Percentiles rank a stretch among this genome's conserved stretches.
phyloP scores from a whole-genome alignment of 345 rosid genomes.

The Firmiana major region DNA sequence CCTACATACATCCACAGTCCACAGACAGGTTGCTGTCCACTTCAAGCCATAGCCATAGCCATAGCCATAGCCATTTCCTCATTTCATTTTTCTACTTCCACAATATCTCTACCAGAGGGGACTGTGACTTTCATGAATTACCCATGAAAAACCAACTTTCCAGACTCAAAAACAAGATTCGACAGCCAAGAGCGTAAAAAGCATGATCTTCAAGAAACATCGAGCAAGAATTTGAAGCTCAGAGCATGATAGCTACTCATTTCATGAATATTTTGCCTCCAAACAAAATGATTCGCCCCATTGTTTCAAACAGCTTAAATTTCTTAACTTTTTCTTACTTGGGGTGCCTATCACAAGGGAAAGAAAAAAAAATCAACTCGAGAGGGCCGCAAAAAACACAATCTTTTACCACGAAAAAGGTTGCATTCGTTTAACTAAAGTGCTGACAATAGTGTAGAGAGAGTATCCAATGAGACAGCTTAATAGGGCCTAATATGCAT shows the following conservation, averaged over 20 bases:
- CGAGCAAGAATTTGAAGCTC: not conserved
- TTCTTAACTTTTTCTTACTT: not conserved
- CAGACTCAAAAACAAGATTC: not conserved
- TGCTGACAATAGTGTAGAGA: not conserved
- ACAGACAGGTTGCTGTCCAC: not conserved
- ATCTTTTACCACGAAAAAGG: not conserved
- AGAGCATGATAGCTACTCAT: not conserved
- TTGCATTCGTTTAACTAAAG: not conserved
- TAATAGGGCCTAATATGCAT: not conserved
- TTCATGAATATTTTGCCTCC: not conserved
- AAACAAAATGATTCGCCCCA: not conserved
- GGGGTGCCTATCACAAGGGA: not conserved
- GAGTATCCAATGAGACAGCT: not conserved
- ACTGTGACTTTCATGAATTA: no score
- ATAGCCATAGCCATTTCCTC: not conserved
- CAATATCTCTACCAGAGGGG: not conserved
- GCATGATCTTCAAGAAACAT: not conserved
- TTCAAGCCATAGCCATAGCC: not conserved
- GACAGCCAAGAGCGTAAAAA: not conserved
- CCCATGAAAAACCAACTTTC: not conserved
- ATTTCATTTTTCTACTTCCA: not conserved
- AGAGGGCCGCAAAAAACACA: not conserved
- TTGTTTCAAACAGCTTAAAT: not conserved
- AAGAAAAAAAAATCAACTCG: not conserved
- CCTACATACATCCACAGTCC: no score